These are phyloP conservation scores for Pyrrhoderma noxium DNA, from an alignment of 1,284 basidiomycete species.

Conservation along the genomic window DNA sequence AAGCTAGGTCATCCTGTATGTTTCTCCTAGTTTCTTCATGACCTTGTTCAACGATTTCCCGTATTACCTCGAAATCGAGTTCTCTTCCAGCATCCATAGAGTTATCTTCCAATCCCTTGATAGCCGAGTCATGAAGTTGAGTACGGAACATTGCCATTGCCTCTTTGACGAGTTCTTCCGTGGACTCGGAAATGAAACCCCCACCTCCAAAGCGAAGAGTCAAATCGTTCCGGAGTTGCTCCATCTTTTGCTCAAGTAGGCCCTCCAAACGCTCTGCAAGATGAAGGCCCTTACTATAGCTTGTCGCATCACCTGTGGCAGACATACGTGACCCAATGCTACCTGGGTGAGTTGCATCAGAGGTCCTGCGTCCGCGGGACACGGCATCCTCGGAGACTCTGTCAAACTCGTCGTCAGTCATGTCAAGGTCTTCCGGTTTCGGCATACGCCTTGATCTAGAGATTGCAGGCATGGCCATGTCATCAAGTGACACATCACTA, in stretches of 20 bases:
- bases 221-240: slow-evolving; percentile 40
- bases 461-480: slow-evolving; percentile 60
- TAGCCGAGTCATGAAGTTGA: slow-evolving; percentile 57
- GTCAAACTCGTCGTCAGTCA: slow-evolving; percentile 8
- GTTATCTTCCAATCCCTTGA: slow-evolving; percentile 52
- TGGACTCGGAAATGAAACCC: slow-evolving; percentile 33
- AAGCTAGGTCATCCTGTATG: slow-evolving; percentile 52
- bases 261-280: slow-evolving; percentile 51
- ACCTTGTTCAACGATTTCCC: slow-evolving; percentile 58
- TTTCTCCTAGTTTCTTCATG: slow-evolving; percentile 50
- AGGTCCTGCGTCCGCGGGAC: slow-evolving; percentile 2
- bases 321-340: slow-evolving; percentile 33
- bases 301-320: slow-evolving; percentile 40
- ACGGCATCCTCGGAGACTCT: slow-evolving; percentile 3
- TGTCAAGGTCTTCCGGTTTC: slow-evolving; percentile 13
- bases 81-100: slow-evolving; percentile 67
- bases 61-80: slow-evolving; percentile 68
- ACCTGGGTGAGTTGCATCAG: slow-evolving; percentile 12
- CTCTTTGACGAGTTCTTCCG: slow-evolving; percentile 56
- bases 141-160: slow-evolving; percentile 58
- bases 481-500: slow-evolving; percentile 64
- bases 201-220: slow-evolving; percentile 19
- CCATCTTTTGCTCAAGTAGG: slow-evolving; percentile 61
- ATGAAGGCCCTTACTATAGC: slow-evolving; percentile 49
- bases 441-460: slow-evolving; percentile 38